phyloP scores from a whole-genome alignment of 306 rosid genomes.

The Quercus bicolor region DNA sequence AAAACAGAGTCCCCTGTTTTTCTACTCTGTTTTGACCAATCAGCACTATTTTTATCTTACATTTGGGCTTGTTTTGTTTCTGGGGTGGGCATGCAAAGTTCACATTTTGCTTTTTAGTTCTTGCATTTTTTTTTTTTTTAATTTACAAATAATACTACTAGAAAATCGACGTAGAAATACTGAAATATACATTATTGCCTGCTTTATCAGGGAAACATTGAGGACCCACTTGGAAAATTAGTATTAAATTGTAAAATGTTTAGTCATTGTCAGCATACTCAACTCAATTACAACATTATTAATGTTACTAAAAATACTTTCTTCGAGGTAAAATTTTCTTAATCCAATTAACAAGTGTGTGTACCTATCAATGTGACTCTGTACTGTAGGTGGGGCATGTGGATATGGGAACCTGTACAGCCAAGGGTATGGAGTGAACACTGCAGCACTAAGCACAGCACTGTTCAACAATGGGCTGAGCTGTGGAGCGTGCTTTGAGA shows the following conservation, averaged over 20 bases:
- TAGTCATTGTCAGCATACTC: background rate
- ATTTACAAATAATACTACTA: no score
- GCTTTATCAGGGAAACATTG: background rate
- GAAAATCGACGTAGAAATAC: background rate
- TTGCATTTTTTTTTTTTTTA: background rate
- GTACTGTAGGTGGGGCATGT: constrained; percentile 77
- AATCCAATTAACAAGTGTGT: no score
- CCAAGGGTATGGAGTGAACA: constrained; percentile 94
- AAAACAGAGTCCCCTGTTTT: background rate
- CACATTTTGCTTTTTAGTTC: background rate
- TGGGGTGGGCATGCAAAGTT: background rate
- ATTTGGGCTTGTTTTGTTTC: background rate
- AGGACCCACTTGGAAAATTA: background rate
- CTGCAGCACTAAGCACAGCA: constrained; percentile 90
- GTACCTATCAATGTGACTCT: no score
- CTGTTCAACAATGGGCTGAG: constrained; percentile 83
- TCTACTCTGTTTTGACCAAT: background rate
- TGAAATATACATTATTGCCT: background rate
- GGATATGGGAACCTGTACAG: constrained; percentile 97
- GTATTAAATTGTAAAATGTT: background rate
- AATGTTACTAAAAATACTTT: no score
- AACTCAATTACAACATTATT: background rate
- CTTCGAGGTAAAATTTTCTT: no score
- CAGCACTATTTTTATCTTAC: background rate
- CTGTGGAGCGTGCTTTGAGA: constrained; percentile 90